Percentiles rank a stretch among this genome's conserved stretches.
Evolutionary conservation across 768 basidiomycete species (phyloP).

Genomic region (Lenzites betulinus): DNA sequence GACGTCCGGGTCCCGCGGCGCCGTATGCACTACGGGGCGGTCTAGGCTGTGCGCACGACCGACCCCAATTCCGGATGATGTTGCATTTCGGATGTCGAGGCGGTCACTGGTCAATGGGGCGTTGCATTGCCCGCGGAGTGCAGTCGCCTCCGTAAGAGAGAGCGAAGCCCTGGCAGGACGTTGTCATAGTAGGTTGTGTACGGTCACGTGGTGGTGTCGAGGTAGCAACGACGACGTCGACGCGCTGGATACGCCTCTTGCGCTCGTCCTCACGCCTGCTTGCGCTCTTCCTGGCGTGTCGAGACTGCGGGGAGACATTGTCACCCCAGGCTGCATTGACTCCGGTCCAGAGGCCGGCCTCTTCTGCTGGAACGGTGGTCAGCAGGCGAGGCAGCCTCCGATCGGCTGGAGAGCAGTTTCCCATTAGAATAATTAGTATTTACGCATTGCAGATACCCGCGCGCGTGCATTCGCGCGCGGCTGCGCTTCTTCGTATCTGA

Average conservation of each 20-base stretch:
- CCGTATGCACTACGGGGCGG: not conserved
- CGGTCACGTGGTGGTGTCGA: conserved; percentile 1
- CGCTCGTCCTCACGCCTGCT: not conserved
- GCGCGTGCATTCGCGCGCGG: not conserved
- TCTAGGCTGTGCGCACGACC: conserved; percentile 4
- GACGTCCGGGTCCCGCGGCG: conserved; percentile 9
- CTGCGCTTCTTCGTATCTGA: conserved; percentile 4
- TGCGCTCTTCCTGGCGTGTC: not conserved
- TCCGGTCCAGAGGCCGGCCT: not conserved
- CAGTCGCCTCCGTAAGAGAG: not conserved
- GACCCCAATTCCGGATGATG: conserved; percentile 23
- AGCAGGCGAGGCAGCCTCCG: conserved; percentile 12
- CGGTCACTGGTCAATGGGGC: not conserved
- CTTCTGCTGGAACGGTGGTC: conserved; percentile 6
- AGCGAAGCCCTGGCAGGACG: not conserved
- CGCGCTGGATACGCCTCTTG: conserved; percentile 9
- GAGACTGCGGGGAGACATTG: not conserved
- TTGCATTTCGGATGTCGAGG: conserved; percentile 2
- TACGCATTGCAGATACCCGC: conserved; percentile 13
- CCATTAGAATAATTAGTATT: conserved; percentile 17
- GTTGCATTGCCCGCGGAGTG: not conserved
- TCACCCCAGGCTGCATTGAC: not conserved
- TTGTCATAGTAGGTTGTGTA: too few species aligned
- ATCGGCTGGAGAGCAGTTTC: conserved; percentile 14
- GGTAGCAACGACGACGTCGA: not conserved